Conservation (phyloP, 352 stramenopile species). For the Globisporangium nunn region DNA sequence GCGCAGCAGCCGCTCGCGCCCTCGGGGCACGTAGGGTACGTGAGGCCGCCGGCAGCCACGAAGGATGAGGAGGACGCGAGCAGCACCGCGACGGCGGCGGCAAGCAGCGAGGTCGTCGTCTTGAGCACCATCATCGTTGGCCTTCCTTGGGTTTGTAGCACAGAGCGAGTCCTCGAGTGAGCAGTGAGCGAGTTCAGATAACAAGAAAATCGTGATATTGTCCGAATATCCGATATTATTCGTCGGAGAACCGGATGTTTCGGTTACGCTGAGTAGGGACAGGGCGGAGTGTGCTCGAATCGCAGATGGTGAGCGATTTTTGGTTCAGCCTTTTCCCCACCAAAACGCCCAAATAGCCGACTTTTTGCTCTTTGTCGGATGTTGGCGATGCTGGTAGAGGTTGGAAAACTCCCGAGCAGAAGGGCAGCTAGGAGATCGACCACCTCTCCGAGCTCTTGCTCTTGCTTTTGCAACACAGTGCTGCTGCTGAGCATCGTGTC, state of each 20-base stretch:
- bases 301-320: not conserved
- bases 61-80: slow-evolving; percentile 13
- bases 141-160: not conserved
- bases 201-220: no score
- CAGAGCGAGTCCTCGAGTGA: not conserved
- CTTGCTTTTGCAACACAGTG: no score
- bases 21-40: slow-evolving; percentile 46
- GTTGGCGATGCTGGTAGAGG: no score
- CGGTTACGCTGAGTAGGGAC: not conserved
- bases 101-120: slow-evolving; percentile 14
- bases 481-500: no score
- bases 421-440: no score
- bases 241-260: not conserved
- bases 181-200: not conserved
- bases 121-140: not conserved
- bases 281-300: not conserved
- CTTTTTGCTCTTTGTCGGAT: not conserved
- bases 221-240: not conserved
- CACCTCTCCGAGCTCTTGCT: no score
- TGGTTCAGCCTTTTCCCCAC: not conserved
- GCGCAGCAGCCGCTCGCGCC: slow-evolving; percentile 44
- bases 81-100: slow-evolving; percentile 23
- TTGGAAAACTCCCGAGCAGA: no score
- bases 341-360: not conserved
- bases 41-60: slow-evolving; percentile 17